phyloP scores from a whole-genome alignment of 495 filamentous ascomycete species.

The Penicillium fimorum region DNA sequence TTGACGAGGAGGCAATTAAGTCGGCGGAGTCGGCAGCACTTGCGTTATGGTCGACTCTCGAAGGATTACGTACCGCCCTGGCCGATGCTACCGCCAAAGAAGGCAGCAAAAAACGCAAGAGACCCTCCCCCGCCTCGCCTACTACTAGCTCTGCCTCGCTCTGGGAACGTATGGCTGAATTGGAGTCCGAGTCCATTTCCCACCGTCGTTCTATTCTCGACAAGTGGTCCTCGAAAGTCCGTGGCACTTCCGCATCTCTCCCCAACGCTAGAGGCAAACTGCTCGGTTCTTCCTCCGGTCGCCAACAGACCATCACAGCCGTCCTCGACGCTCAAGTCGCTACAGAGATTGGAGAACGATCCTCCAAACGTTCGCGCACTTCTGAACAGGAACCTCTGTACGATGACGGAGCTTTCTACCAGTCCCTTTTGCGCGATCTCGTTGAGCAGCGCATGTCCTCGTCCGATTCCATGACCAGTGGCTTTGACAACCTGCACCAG shows the following conservation, averaged over 20 bases:
- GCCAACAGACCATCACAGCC: slow-evolving; percentile 63
- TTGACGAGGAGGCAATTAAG: slow-evolving; percentile 51
- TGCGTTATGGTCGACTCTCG: slow-evolving; percentile 80
- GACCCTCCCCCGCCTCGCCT: slow-evolving; percentile 46
- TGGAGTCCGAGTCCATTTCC: slow-evolving; percentile 53
- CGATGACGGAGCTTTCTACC: slow-evolving; percentile 93
- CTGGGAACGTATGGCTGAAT: slow-evolving; percentile 68
- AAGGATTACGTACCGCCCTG: slow-evolving; percentile 64
- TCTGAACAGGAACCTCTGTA: slow-evolving; percentile 55
- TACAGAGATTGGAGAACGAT: slow-evolving; percentile 61
- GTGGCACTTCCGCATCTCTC: slow-evolving; percentile 38
- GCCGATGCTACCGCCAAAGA: slow-evolving; percentile 48
- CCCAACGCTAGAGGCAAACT: slow-evolving; percentile 47
- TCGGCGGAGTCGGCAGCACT: slow-evolving; percentile 87
- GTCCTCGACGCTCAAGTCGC: slow-evolving; percentile 73
- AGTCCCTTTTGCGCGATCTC: slow-evolving; percentile 83
- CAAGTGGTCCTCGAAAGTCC: slow-evolving; percentile 54
- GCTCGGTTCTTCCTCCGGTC: slow-evolving; percentile 34
- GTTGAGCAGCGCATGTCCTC: slow-evolving; percentile 74
- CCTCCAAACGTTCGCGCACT: slow-evolving; percentile 54
- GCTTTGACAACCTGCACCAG: slow-evolving; percentile 43
- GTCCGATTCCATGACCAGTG: slow-evolving; percentile 44
- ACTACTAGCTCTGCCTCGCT: slow-evolving; percentile 54
- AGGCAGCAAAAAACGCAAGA: slow-evolving; percentile 59
- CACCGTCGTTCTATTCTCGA: slow-evolving; percentile 45